Evolutionary conservation across 495 filamentous ascomycete species (phyloP), one percentile per base, ranked within the genome.

Genomic region (Parathielavia hyrcaniae): DNA sequence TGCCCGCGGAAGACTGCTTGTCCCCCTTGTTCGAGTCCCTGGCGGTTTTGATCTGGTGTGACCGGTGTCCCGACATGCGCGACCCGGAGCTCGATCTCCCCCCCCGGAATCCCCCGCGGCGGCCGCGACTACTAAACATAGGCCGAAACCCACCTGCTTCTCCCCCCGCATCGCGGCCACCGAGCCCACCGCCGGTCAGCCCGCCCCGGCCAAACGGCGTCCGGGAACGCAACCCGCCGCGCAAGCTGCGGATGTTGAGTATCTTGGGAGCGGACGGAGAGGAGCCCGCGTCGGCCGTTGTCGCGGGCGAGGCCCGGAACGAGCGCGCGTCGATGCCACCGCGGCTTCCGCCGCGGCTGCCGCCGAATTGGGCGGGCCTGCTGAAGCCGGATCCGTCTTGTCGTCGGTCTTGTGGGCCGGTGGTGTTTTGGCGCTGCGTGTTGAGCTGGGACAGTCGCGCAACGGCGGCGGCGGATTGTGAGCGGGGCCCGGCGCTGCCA

Each of bases 161-260:
- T 30, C 26, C 6, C 6, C 26, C 26, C 26, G 26, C 26, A 30
- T 3, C 3, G 26, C 26, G 26, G 26, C 26, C 16, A 20, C 13
- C 35, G 9, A 10, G 35, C 12, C 40, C 40, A 43, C 12, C 26
- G 5, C 46, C 46, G 46, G 22, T 16, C 9, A 32, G 19, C 1
- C 32, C 49, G 6, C 49, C 49, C 11, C 49, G 51, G 2, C 53
- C 43, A 47, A 38, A 55, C 43, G 43, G 19, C 53, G n/a, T 30
- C 17, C 51, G 12, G 17, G 56, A 53, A 16, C 61, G 56, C 6
- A 55, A 13, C 13, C 52, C 44, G 34, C 64, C 70, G 22, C 58
- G 61, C 52, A 71, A 55, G 40, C 63, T 69, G 35, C 63, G 64
- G 11, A 73, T 16, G 57, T 65, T 70, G 57, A 72, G 56, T 16